Percentiles rank a stretch among this genome's conserved stretches.
phyloP scores from a whole-genome alignment of 257 asterid species.

The Petunia axillaris region DNA sequence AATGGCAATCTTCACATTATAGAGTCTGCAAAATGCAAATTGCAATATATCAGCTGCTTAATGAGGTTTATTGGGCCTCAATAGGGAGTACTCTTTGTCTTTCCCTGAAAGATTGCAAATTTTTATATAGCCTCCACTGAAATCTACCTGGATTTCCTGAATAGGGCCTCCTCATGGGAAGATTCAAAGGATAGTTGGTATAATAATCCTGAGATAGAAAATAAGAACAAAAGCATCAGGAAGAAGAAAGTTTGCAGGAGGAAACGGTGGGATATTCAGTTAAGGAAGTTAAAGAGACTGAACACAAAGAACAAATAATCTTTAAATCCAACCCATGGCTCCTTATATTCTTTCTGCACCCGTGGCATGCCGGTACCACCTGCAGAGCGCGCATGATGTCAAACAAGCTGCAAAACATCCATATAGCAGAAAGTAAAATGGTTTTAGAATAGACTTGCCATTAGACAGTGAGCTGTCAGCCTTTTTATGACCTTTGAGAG shows the following conservation, averaged over 20 bases:
- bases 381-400: slow-evolving; percentile 35
- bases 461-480: slow-evolving; percentile 39
- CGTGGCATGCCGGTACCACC: slow-evolving; percentile 39
- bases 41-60: not conserved
- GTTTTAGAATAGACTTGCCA: slow-evolving; percentile 47
- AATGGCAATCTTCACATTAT: not conserved
- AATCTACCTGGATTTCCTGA: slow-evolving; percentile 87
- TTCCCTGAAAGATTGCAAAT: not conserved
- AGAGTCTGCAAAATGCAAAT: not conserved
- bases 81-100: not conserved
- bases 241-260: not conserved
- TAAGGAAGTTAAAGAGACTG: not conserved
- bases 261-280: not conserved
- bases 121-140: not conserved
- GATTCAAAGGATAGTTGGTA: slow-evolving; percentile 65
- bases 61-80: not conserved
- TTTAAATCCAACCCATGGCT: slow-evolving; percentile 77
- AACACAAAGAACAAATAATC: slow-evolving; percentile 18
- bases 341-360: slow-evolving; percentile 71
- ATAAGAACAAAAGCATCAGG: slow-evolving; percentile 21
- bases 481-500: slow-evolving; percentile 30
- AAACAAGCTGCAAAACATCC: slow-evolving; percentile 11
- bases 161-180: slow-evolving; percentile 85
- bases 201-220: slow-evolving; percentile 62
- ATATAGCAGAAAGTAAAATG: slow-evolving; percentile 21